Conservation (phyloP, 176 grass and related monocot genomes). For the Carex kokanica region DNA sequence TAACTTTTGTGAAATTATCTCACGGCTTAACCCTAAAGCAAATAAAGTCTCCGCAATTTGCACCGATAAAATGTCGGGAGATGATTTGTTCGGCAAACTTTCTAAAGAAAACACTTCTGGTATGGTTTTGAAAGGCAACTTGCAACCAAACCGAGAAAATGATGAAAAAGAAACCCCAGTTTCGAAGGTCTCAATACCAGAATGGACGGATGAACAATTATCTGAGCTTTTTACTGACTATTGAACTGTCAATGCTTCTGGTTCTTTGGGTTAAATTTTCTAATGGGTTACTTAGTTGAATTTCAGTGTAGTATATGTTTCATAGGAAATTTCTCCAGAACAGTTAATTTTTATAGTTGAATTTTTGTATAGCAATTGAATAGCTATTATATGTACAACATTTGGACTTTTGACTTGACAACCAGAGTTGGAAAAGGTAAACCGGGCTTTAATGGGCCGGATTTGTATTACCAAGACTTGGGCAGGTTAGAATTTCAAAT, state of each 20-base stretch:
- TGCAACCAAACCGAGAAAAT: conserved; percentile 11
- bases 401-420: background rate
- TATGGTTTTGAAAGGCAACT: conserved; percentile 2
- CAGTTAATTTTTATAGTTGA: background rate
- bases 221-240: conserved; percentile 29
- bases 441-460: background rate
- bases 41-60: background rate
- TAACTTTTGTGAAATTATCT: conserved; percentile 7
- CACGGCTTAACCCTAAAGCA: conserved; percentile 7
- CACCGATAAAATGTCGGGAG: background rate
- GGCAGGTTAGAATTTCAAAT: background rate
- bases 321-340: background rate
- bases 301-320: background rate
- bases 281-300: background rate
- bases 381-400: background rate
- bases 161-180: background rate
- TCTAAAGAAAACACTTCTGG: background rate
- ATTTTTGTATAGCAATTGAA: background rate
- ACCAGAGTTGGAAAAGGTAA: background rate
- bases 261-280: background rate
- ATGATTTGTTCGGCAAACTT: background rate
- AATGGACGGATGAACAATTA: conserved; percentile 32
- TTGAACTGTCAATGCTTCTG: background rate
- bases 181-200: background rate
- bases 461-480: background rate